Conservation (phyloP, 2,329 filamentous ascomycete species). For the Colletotrichum magnum region DNA sequence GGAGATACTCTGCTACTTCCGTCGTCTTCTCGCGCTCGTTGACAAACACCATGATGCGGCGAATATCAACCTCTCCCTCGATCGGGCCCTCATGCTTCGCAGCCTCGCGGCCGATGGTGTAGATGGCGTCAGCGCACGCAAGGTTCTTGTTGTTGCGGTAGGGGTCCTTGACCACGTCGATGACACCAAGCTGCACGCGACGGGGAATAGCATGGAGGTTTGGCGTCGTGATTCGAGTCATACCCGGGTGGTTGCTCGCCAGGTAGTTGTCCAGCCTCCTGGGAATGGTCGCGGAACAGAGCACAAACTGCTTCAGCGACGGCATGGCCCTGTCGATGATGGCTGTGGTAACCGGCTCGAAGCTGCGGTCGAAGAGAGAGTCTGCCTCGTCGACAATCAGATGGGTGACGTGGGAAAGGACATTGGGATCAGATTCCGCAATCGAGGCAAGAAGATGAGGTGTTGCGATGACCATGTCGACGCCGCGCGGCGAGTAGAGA, state of each 20-base stretch:
- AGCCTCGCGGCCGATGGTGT: slow-evolving; percentile 88
- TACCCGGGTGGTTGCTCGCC: slow-evolving; percentile 84
- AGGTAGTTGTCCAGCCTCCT: slow-evolving; percentile 89
- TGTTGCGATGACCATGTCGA: slow-evolving; percentile 89
- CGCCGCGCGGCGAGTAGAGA: slow-evolving; percentile 83
- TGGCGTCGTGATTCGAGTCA: slow-evolving; percentile 89
- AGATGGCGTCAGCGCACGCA: slow-evolving; percentile 95
- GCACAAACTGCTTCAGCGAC: slow-evolving; percentile 86
- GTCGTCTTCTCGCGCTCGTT: slow-evolving; percentile 94
- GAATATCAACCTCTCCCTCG: slow-evolving; percentile 74
- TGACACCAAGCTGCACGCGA: slow-evolving; percentile 91
- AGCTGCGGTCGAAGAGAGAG: slow-evolving; percentile 93
- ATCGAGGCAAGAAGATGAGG: slow-evolving; percentile 92
- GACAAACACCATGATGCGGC: slow-evolving; percentile 94
- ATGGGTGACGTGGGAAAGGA: slow-evolving; percentile 91
- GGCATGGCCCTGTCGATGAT: slow-evolving; percentile 87
- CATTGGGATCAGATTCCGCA: slow-evolving; percentile 89
- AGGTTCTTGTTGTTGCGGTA: slow-evolving; percentile 94
- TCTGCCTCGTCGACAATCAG: slow-evolving; percentile 96
- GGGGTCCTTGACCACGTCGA: slow-evolving; percentile 92
- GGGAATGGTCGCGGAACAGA: slow-evolving; percentile 97
- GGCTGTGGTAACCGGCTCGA: slow-evolving; percentile 83
- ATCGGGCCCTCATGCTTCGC: slow-evolving; percentile 69
- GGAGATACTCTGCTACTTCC: slow-evolving; percentile 83
- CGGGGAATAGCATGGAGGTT: slow-evolving; percentile 97